Evolutionary conservation across 2,329 filamentous ascomycete species (phyloP), one percentile per base, ranked within the genome.

Genomic region (Spiromastix sp.): DNA sequence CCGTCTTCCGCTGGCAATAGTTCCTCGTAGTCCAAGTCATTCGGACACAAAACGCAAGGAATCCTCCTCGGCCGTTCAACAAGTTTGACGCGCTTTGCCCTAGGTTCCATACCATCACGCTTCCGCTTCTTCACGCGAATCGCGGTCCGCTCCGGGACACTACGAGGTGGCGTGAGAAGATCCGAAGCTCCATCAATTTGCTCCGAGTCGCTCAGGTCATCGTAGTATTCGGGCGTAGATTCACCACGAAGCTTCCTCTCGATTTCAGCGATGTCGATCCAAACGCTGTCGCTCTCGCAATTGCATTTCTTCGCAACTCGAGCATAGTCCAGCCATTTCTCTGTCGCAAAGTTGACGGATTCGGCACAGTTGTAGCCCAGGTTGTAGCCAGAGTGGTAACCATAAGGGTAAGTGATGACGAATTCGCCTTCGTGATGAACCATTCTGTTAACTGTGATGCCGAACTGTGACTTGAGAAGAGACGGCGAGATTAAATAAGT

Each of bases 291-390:
- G 41, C 93, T 79, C 45, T 94, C 87, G 55, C 91, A 98, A 52
- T 96, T 81, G 60, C 91, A 98, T 57, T 91, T 93, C 62, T 95
- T 94, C 11, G 91, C 91, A 47, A 94, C 86, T 49, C 86, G 85
- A 15, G 87, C 91, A 67, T 91, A 95, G 33, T 93, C 81, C 30
- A 98, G 65, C 91, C 91, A 98, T 19, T 85, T 81, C 47, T 95
- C 87, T 6, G 93, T 79, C 4, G 89, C 91, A 58, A 98, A 98
- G 56, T 98, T 98, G 63, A 98, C 91, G 5, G 91, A 94, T 56
- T 98, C 91, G 18, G 91, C 91, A 60, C 91, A 98, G 56, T 98
- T 98, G 66, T 98, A 98, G 11, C 93, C 91, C 24, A 98, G 67
- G 49, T 98, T 98, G 59, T 93, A 98, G 4, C 91, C 91, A 4